Evolutionary conservation across 164 flowering plant species (phyloP), one percentile per base, ranked within the genome.

Genomic region (Nelumbo lutea): DNA sequence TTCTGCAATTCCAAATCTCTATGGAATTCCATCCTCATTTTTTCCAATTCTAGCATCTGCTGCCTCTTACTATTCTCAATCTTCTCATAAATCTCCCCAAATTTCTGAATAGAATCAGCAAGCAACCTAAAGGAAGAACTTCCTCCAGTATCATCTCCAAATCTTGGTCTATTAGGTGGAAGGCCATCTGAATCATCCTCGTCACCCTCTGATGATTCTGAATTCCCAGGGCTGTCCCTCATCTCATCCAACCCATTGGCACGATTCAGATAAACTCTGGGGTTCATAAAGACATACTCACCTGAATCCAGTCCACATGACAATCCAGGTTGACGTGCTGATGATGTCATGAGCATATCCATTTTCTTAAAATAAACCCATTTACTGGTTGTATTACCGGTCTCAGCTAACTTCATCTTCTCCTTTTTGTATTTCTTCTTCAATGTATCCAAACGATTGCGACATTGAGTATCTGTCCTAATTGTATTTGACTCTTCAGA

Each of bases 231-330:
- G 67, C 97, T 91, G 58, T 93, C 98, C 78, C 91, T 81, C 91
- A 90, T 91, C 78, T 91, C 97, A 77, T 89, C 97, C 77, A 84
- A 74, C 67, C 88, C 90, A 75, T 94, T 91, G 2, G 96, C 79
- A 59, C 75, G 82, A 40, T 84, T 85, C 83, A 90, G 74, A 78
- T 88, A 92, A 7, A 85, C 92, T n/a, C 70, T 68, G 2, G 96
- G 83, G 46, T 89, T 83, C 96, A 80, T 83, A 62, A 95, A 95
- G 48, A 90, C 93, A 73, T 81, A 95, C 76, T 95, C 96, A 1
- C 97, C 97, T 0, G 98, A 89, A 79, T 95, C 99, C 42, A 95
- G 69, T 15, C 99, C 99, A 72, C 99, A 95, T 4, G 93, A 79
- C 52, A 95, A 72, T 5, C 92, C 96, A 65, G 65, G 56, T 14